These are phyloP conservation scores for Rhizopus arrhizus DNA, from an alignment of 371 early-diverging fungal genomes.

Conservation along the genomic window DNA sequence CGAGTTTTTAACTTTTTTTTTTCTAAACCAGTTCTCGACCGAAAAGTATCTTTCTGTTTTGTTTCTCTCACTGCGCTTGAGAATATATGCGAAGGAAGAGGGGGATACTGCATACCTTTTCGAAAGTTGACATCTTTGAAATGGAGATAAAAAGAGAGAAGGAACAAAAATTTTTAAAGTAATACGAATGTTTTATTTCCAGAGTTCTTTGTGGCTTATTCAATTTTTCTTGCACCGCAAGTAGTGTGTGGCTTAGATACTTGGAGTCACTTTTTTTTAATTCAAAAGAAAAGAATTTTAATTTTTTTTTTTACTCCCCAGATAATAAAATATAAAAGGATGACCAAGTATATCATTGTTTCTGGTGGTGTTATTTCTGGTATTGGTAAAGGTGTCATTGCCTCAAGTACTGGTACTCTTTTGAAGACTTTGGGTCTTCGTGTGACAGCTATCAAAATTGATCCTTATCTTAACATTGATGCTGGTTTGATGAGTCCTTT, in stretches of 20 bases:
- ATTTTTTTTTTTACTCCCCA: not conserved
- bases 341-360: constrained; percentile 95
- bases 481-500: constrained; percentile 97
- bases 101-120: constrained; percentile 14
- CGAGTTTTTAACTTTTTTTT: not conserved
- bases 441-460: constrained; percentile 99
- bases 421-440: constrained; percentile 93
- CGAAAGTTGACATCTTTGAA: constrained; percentile 28
- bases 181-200: constrained; percentile 1
- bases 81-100: not conserved
- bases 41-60: no score
- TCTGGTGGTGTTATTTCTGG: constrained; percentile 99
- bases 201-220: constrained; percentile 2
- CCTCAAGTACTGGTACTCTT: constrained; percentile 95
- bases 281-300: not conserved
- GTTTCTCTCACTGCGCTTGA: no score
- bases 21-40: not conserved
- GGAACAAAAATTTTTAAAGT: constrained; percentile 27
- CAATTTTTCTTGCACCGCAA: not conserved
- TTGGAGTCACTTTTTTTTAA: not conserved
- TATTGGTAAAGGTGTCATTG: constrained; percentile 99
- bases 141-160: constrained; percentile 24
- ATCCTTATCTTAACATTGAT: constrained; percentile 99
- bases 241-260: not conserved
- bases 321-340: constrained; percentile 9